These are phyloP conservation scores for Sicyos baderoa DNA, from an alignment of 306 rosid species.

Conservation along the genomic window DNA sequence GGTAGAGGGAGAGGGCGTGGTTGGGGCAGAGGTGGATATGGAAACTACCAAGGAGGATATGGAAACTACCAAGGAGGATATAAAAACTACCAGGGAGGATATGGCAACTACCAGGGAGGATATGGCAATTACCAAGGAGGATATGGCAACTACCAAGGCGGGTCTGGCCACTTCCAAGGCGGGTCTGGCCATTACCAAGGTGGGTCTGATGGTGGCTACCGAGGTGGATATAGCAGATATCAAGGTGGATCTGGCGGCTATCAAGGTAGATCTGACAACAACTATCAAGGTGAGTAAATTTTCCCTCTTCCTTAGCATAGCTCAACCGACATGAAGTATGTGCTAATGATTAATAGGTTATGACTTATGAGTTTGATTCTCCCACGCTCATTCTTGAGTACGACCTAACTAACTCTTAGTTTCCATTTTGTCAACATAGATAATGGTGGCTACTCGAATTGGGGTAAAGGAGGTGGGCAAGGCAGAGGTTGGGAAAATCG, in stretches of 20 bases:
- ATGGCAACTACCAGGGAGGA: conserved; percentile 34
- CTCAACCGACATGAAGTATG: background rate
- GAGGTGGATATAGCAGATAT: conserved; percentile 28
- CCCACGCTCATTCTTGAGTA: background rate
- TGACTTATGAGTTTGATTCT: too few relatives aligned
- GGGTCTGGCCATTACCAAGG: conserved; percentile 44
- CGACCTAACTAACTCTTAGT: background rate
- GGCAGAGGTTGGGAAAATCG: conserved; percentile 71
- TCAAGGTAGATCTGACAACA: conserved; percentile 25
- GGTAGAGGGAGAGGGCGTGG: conserved; percentile 82
- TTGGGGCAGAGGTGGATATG: conserved; percentile 84
- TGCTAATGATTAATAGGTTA: background rate
- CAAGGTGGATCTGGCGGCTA: conserved; percentile 31
- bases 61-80: conserved; percentile 30
- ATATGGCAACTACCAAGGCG: conserved; percentile 22
- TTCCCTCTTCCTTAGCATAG: conserved; percentile 22
- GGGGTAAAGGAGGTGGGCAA: conserved; percentile 72
- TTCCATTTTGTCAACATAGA: conserved; percentile 31
- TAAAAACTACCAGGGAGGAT: conserved; percentile 29
- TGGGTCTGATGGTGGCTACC: conserved; percentile 25
- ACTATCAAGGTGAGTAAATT: conserved; percentile 26
- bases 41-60: conserved; percentile 38
- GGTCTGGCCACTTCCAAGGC: conserved; percentile 33
- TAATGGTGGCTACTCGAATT: conserved; percentile 68
- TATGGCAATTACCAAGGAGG: conserved; percentile 24